Conservation (phyloP, 345 rosid species). For the Populus pruinosa region DNA sequence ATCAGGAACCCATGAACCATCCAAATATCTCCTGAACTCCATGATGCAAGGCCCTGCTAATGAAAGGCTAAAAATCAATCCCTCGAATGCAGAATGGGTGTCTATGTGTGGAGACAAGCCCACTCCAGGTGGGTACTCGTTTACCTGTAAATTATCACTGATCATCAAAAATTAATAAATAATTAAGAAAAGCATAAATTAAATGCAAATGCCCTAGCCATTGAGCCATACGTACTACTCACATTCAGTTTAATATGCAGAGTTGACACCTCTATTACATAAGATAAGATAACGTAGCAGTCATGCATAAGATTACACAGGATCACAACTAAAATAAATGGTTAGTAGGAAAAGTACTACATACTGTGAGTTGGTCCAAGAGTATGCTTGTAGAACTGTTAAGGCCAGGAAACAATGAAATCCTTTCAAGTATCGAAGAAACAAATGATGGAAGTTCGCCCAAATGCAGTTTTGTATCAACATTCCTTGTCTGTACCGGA, state of each 20-base stretch:
- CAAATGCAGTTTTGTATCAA: slow-evolving; percentile 56
- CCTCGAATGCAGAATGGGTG: slow-evolving; percentile 95
- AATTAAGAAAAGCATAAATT: too few relatives aligned
- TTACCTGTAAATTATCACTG: slow-evolving; percentile 51
- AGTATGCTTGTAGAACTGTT: slow-evolving; percentile 32
- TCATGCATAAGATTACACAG: background rate
- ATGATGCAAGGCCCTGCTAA: slow-evolving; percentile 95
- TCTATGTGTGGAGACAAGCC: slow-evolving; percentile 97
- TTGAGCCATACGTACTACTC: background rate
- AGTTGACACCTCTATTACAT: background rate
- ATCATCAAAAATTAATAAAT: slow-evolving; percentile 18
- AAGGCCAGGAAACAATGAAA: slow-evolving; percentile 40
- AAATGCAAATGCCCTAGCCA: too few relatives aligned
- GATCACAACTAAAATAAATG: background rate
- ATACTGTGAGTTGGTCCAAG: slow-evolving; percentile 85
- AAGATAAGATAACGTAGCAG: background rate
- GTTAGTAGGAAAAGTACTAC: slow-evolving; percentile 12
- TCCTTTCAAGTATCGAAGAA: slow-evolving; percentile 54
- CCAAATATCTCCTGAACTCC: slow-evolving; percentile 83
- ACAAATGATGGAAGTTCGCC: slow-evolving; percentile 83
- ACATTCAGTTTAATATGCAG: background rate
- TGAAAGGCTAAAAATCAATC: slow-evolving; percentile 86
- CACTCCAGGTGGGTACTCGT: slow-evolving; percentile 95
- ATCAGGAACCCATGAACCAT: slow-evolving; percentile 42
- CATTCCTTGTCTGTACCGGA: slow-evolving; percentile 62